Evolutionary conservation across 164 flowering plant species (phyloP).

Genomic region (Echeveria elegans): DNA sequence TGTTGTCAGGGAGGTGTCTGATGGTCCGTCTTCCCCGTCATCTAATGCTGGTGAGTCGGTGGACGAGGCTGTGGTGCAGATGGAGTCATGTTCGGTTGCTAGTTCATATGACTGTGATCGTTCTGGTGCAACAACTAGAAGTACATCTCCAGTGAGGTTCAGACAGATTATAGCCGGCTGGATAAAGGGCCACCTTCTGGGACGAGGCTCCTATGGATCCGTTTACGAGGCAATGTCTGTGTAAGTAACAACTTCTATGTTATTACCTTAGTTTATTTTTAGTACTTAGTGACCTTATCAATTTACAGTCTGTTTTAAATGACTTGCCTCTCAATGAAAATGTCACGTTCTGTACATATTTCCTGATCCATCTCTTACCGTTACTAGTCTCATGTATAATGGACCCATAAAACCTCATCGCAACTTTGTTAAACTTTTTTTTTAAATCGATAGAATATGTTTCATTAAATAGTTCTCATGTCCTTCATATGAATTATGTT

Average conservation of each 20-base stretch:
- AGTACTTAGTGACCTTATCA: neutral
- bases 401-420: neutral
- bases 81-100: slow-evolving; percentile 51
- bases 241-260: slow-evolving; percentile 38
- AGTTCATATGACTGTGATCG: slow-evolving; percentile 56
- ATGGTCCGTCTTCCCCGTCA: neutral
- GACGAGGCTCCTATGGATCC: slow-evolving; percentile 87
- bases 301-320: neutral
- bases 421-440: neutral
- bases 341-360: neutral
- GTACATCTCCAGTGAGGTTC: slow-evolving; percentile 52
- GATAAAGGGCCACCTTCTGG: slow-evolving; percentile 69
- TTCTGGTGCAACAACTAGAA: slow-evolving; percentile 56
- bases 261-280: too few relatives aligned
- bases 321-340: neutral
- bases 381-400: neutral
- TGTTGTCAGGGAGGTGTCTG: neutral
- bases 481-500: neutral
- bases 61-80: slow-evolving; percentile 21
- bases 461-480: too few relatives aligned
- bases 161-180: slow-evolving; percentile 36
- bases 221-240: slow-evolving; percentile 88
- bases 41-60: neutral
- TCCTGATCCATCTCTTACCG: neutral
- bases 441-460: too few relatives aligned